Evolutionary conservation across 768 basidiomycete genomes (phyloP).

Genomic region (Russula olivacea): DNA sequence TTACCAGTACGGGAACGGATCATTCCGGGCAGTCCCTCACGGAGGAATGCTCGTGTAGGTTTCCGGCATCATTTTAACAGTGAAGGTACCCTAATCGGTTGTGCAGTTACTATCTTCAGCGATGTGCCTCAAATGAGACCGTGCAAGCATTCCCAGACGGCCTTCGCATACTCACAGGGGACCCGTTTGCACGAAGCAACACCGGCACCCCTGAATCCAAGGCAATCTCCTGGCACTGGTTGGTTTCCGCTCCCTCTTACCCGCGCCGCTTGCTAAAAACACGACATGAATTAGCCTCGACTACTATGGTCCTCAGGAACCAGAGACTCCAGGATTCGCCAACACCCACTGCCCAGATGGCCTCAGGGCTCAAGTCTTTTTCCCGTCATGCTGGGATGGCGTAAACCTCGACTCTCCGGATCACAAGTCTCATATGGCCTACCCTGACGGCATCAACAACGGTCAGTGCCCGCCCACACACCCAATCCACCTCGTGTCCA

Average conservation of each 20-base stretch:
- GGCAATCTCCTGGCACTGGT: conserved; percentile 29
- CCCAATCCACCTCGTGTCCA: conserved; percentile 37
- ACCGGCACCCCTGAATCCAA: conserved; percentile 15
- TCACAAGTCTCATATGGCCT: conserved; percentile 39
- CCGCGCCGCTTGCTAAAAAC: conserved; percentile 1
- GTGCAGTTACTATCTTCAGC: conserved; percentile 24
- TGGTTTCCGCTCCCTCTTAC: conserved; percentile 21
- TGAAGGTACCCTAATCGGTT: neutral
- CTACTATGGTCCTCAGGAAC: neutral
- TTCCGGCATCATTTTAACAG: neutral
- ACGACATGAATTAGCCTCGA: neutral
- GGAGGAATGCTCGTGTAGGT: conserved; percentile 24
- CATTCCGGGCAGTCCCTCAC: conserved; percentile 12
- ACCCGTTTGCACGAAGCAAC: conserved; percentile 29
- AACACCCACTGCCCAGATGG: conserved; percentile 29
- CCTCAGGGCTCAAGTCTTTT: conserved; percentile 31
- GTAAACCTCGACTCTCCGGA: conserved; percentile 35
- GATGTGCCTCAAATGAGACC: neutral
- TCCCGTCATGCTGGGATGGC: conserved; percentile 39
- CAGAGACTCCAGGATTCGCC: conserved; percentile 21
- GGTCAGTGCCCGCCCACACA: conserved; percentile 12
- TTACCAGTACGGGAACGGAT: conserved; percentile 11
- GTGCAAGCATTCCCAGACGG: conserved; percentile 25
- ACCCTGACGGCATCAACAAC: conserved; percentile 19
- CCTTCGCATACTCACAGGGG: conserved; percentile 28